Conservation (phyloP, 352 stramenopile species). For the Phytophthora colocasiae region DNA sequence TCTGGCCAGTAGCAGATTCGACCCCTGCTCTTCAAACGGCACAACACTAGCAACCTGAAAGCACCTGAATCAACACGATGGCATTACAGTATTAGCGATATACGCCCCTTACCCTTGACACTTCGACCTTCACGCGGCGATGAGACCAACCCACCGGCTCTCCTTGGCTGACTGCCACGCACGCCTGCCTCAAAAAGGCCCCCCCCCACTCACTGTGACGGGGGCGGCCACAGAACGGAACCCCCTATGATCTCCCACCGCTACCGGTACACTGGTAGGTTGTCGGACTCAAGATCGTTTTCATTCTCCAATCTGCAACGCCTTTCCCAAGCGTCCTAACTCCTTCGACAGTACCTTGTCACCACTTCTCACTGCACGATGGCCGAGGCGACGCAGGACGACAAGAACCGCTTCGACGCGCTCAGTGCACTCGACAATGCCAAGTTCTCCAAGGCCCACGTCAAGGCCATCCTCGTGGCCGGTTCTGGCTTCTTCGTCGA, state of each 20-base stretch:
- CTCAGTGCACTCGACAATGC: conserved; percentile 50
- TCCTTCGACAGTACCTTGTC: neutral
- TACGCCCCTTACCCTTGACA: conserved; percentile 2
- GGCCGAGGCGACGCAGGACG: conserved; percentile 23
- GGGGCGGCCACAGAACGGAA: conserved; percentile 1
- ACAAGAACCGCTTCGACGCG: conserved; percentile 36
- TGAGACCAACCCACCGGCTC: conserved; percentile 26
- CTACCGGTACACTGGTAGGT: neutral
- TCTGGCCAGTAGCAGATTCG: conserved; percentile 30
- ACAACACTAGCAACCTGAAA: neutral
- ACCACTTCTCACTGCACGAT: conserved; percentile 11
- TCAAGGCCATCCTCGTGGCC: conserved; percentile 56
- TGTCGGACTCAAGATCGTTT: neutral
- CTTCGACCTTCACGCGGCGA: conserved; percentile 9
- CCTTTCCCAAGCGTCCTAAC: conserved; percentile 4
- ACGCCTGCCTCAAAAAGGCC: conserved; percentile 13
- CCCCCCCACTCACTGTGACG: conserved; percentile 23
- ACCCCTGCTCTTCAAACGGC: neutral
- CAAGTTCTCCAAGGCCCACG: conserved; percentile 57
- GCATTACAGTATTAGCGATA: conserved; percentile 15
- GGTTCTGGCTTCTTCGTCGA: conserved; percentile 64
- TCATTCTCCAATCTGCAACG: conserved; percentile 24
- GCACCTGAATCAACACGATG: conserved; percentile 8
- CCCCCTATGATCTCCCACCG: neutral
- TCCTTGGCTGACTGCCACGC: neutral